phyloP scores from a whole-genome alignment of 2,329 filamentous ascomycete species.

The Gaeumannomyces sp. region DNA sequence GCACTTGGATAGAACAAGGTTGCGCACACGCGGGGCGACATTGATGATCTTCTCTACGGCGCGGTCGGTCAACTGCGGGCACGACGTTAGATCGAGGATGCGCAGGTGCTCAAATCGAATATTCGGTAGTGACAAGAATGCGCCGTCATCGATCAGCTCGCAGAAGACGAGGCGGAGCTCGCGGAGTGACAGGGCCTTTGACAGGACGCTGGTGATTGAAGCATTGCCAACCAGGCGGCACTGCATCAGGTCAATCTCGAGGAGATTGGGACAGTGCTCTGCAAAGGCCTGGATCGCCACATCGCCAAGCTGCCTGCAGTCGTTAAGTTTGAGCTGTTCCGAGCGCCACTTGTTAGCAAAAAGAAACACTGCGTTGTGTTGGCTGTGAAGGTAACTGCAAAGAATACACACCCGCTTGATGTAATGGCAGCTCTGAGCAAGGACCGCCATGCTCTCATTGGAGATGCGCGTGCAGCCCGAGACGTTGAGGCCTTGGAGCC shows the following conservation, averaged over 20 bases:
- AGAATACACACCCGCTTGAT: conserved; percentile 67
- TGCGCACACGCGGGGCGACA: conserved; percentile 79
- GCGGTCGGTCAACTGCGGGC: conserved; percentile 73
- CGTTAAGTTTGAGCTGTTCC: conserved; percentile 84
- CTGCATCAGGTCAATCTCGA: conserved; percentile 92
- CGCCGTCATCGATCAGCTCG: conserved; percentile 75
- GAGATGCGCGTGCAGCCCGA: conserved; percentile 79
- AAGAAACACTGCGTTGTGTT: neutral
- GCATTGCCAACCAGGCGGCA: conserved; percentile 76
- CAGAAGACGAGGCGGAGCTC: conserved; percentile 86
- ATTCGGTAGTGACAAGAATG: conserved; percentile 74
- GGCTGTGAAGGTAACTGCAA: neutral
- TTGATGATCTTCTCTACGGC: conserved; percentile 84
- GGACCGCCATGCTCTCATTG: conserved; percentile 73
- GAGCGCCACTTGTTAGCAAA: neutral
- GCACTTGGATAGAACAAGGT: conserved; percentile 92
- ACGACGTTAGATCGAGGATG: conserved; percentile 90
- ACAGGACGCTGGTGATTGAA: conserved; percentile 74
- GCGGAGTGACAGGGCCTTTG: conserved; percentile 73
- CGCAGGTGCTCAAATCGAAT: conserved; percentile 78
- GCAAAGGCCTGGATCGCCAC: conserved; percentile 79
- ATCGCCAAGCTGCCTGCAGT: conserved; percentile 80
- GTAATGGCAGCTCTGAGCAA: conserved; percentile 77
- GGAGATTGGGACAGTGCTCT: conserved; percentile 79
- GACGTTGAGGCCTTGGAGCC: conserved; percentile 88